Evolutionary conservation across 2,329 filamentous ascomycete genomes (phyloP), one percentile per base, ranked within the genome.

Genomic region (Penicillium corylophilum): DNA sequence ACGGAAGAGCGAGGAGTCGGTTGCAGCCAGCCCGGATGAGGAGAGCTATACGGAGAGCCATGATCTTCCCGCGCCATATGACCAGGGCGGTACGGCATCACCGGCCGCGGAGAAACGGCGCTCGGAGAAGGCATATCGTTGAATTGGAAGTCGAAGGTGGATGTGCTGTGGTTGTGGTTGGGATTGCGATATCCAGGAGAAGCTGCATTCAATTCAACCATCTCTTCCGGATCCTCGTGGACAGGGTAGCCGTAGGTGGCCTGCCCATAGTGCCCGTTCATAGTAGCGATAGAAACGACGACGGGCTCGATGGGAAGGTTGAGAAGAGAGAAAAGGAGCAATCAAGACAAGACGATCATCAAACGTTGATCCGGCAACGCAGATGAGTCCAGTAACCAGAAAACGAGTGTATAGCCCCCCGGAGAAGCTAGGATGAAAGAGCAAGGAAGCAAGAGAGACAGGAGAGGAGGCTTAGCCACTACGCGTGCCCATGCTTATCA

Each of bases 221-320:
- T 65, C 45, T 67, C 64, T 10, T 66, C 65, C 12, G 60, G 51
- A 26, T 64, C 61, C 4, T 61, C 52, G 18, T 51, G 39, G 28
- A 28, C 13, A n/a, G 13, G 6, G 39, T 51, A 43, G 38, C 13
- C n/a, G 18, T 51, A 36, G 39, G 39, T 36, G 16, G 36, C 35
- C 2, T 56, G 52, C 38, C 50, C 53, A 50, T 59, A 54, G 33
- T 43, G 49, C 39, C 24, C 38, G 44, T 29, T 36, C 44, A 52
- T 48, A 16, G 20, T 42, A 39, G 24, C 18, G 39, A 33, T 23
- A 4, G n/a, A 24, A 31, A 39, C 13, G 20, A 28, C n/a, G 10
- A 18, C 28, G 44, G 16, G 43, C 24, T 42, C 57, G 51, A 56
- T 46, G 18, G 48, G 52, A 44, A 46, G 48, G 18, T 51, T 55